These are phyloP conservation scores for Candida albicans DNA, from an alignment of 1,139 yeast genomes.

Conservation along the genomic window DNA sequence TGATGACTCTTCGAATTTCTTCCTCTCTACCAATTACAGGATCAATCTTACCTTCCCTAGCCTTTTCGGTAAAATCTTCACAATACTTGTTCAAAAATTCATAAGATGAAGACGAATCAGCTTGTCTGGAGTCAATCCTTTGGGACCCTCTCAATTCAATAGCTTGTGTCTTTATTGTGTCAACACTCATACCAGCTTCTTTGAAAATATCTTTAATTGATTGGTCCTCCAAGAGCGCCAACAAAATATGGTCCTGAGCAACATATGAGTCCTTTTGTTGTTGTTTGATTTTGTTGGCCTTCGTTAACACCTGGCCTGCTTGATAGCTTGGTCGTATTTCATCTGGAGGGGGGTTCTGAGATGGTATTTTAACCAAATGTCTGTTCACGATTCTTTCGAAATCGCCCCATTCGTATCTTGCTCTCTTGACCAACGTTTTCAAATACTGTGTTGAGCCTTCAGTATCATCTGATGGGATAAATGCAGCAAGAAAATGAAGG, in stretches of 20 bases:
- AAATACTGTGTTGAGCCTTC: constrained; percentile 72
- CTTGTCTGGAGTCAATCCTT: constrained; percentile 89
- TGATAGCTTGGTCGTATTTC: constrained; percentile 70
- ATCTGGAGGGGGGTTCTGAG: constrained; percentile 84
- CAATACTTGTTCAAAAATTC: constrained; percentile 91
- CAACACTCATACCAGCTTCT: constrained; percentile 67
- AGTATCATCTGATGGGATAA: constrained; percentile 66
- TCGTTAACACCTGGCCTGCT: constrained; percentile 66
- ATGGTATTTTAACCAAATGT: constrained; percentile 79
- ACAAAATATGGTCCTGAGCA: constrained; percentile 90
- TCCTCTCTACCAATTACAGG: constrained; percentile 99
- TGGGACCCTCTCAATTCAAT: constrained; percentile 85
- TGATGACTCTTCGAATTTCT: constrained; percentile 90
- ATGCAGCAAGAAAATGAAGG: constrained; percentile 86
- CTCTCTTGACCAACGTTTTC: constrained; percentile 83
- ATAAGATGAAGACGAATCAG: constrained; percentile 81
- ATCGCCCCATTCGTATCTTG: constrained; percentile 81
- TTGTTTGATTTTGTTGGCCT: constrained; percentile 71
- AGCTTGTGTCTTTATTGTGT: constrained; percentile 78
- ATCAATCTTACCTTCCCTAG: constrained; percentile 91
- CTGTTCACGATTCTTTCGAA: constrained; percentile 81
- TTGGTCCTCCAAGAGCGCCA: constrained; percentile 80
- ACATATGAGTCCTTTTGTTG: constrained; percentile 89
- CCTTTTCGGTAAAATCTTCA: constrained; percentile 87
- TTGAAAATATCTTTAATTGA: constrained; percentile 73